Percentiles rank a stretch among this genome's conserved stretches.
Evolutionary conservation across 2,329 filamentous ascomycete species (phyloP).

Genomic region (Fusarium dimerum): DNA sequence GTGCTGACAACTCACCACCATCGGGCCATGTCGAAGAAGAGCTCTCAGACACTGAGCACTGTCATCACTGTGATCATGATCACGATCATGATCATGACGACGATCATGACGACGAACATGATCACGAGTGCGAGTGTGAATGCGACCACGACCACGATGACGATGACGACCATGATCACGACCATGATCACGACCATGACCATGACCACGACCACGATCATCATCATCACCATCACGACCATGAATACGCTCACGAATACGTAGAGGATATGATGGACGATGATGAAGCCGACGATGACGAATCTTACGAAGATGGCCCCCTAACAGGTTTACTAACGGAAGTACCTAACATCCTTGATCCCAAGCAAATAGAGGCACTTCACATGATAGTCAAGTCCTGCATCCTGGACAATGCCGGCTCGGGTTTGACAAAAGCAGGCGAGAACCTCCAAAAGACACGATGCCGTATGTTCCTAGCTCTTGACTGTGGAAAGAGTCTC

Average conservation of each 20-base stretch:
- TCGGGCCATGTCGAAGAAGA: slow-evolving; percentile 41
- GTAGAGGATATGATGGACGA: slow-evolving; percentile 61
- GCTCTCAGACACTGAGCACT: slow-evolving; percentile 40
- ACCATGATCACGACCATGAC: slow-evolving; percentile 27
- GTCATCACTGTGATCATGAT: slow-evolving; percentile 34
- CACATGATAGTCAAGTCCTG: slow-evolving; percentile 98
- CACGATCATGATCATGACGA: slow-evolving; percentile 30
- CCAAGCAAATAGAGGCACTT: slow-evolving; percentile 91
- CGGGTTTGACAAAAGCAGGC: slow-evolving; percentile 64
- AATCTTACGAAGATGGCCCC: slow-evolving; percentile 77
- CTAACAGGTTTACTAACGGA: slow-evolving; percentile 86
- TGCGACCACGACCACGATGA: slow-evolving; percentile 24
- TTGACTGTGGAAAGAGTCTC: slow-evolving; percentile 88
- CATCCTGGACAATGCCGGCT: slow-evolving; percentile 80
- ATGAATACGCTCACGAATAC: slow-evolving; percentile 46
- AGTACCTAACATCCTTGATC: slow-evolving; percentile 90
- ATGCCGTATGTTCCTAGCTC: slow-evolving; percentile 84
- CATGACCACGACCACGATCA: slow-evolving; percentile 30
- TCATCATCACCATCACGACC: slow-evolving; percentile 37
- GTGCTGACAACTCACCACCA: slow-evolving; percentile 41
- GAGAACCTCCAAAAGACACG: slow-evolving; percentile 89
- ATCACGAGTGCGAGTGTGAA: slow-evolving; percentile 35
- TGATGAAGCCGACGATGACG: slow-evolving; percentile 72
- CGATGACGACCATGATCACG: slow-evolving; percentile 30
- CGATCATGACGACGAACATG: slow-evolving; percentile 36